Percentiles rank a stretch among this genome's conserved stretches.
phyloP scores from a whole-genome alignment of 345 rosid genomes.

The Angophora floribunda region DNA sequence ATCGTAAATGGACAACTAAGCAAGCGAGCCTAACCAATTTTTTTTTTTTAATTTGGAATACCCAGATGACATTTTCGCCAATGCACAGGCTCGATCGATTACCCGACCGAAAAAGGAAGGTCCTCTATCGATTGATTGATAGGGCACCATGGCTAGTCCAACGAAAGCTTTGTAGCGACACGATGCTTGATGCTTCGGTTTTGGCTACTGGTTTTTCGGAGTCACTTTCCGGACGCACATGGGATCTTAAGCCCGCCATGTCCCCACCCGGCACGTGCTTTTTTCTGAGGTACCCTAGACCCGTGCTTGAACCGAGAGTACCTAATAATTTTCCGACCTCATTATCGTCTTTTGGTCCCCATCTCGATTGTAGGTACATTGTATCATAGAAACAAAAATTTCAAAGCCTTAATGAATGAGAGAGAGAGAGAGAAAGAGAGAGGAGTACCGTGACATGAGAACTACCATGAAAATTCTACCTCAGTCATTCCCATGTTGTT shows the following conservation, averaged over 20 bases:
- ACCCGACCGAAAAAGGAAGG: neutral
- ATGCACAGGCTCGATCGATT: neutral
- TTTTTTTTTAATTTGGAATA: neutral
- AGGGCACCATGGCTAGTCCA: neutral
- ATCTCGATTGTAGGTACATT: neutral
- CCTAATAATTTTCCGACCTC: neutral
- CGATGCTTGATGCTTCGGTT: no score
- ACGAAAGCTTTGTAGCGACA: neutral
- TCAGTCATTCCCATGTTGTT: neutral
- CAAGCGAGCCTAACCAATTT: neutral
- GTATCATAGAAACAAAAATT: neutral
- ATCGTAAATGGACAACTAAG: neutral
- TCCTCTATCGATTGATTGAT: neutral
- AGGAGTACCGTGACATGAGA: neutral
- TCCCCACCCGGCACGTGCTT: neutral
- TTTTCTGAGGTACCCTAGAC: neutral
- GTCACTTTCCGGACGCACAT: neutral
- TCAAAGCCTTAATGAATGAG: neutral
- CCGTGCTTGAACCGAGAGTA: neutral
- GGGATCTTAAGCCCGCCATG: neutral
- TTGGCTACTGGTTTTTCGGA: neutral
- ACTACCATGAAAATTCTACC: neutral
- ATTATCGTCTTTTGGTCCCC: neutral
- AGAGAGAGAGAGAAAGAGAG: neutral
- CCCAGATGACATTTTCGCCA: neutral